Base-by-base conservation (phyloP, 768 basidiomycete species). In the Cyclocybe aegerita region DNA sequence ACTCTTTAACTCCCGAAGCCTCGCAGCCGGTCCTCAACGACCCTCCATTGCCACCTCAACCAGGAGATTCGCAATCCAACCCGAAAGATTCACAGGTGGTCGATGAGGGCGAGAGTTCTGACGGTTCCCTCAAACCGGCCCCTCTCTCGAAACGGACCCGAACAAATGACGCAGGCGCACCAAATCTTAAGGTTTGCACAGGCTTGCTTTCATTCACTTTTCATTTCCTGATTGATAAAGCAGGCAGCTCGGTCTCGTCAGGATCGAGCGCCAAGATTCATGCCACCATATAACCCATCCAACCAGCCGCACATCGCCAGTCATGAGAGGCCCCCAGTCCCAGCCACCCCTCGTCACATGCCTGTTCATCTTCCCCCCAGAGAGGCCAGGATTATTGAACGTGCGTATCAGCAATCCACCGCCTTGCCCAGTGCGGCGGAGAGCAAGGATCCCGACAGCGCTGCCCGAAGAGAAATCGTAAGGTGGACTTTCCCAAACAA, bases 51-150 rank as follows among this genome's bases (percentile, higher is more conserved):
- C 23, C 23, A 23, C 23, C 1, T 23, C 23, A 23, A 23, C 23
- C 23, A 23, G 23, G 23, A 23, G 4, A 23, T 23, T 23, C 23
- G 23, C 23, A 23, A 23, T 23, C 23, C 23, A 23, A 23, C 23
- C 23, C 23, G 5, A 23, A 3, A 23, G 56, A 62, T 37, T 42
- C 50, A 17, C 49, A 44, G 12, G 47, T 39, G 23, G 50, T 48
- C 33, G 54, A 56, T 12, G 67, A 70, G 29, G 70, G 65, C 41
- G 62, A 69, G 17, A 69, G 61, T 38, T 70, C 72, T 16, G 70
- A 73, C 45, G 66, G 61, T 42, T 70, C 68, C 52, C 39, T 56
- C 48, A 35, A 65, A 56, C 39, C 46, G 3, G 42, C 31, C 32
- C 23, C 40, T 17, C 23, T 23, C 23, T 23, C 23, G 23, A 23